Conservation (phyloP, 495 filamentous ascomycete genomes). For the Poronia punctata region DNA sequence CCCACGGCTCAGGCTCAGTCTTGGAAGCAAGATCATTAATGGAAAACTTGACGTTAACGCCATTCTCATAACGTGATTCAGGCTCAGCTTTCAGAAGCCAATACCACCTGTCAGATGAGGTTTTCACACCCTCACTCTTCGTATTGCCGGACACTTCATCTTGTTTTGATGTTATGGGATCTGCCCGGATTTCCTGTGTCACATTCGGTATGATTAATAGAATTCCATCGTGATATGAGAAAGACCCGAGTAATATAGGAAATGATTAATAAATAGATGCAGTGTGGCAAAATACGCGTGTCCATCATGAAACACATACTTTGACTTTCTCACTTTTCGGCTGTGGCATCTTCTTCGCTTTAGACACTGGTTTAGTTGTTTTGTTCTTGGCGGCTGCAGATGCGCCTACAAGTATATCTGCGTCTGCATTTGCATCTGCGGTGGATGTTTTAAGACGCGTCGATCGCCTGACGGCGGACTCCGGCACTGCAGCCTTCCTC, state of each 20-base stretch:
- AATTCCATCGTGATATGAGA: no score
- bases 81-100: constrained; percentile 98
- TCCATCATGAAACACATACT: neutral
- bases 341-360: no score
- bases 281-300: no score
- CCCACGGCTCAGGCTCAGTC: constrained; percentile 77
- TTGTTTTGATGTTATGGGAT: neutral
- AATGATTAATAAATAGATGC: no score
- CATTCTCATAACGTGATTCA: constrained; percentile 76
- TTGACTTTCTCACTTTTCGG: constrained; percentile 7
- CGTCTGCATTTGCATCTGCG: neutral
- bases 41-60: constrained; percentile 82
- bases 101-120: constrained; percentile 43
- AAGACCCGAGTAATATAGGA: no score
- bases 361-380: no score
- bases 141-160: constrained; percentile 5
- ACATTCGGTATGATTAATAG: constrained; percentile 1
- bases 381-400: no score
- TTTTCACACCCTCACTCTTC: constrained; percentile 2
- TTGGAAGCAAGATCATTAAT: constrained; percentile 79
- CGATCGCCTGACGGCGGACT: constrained; percentile 21
- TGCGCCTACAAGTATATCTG: neutral
- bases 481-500: constrained; percentile 25
- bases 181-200: neutral
- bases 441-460: constrained; percentile 20